Base-by-base conservation (phyloP, 306 rosid genomes). In the Rosa persica region DNA sequence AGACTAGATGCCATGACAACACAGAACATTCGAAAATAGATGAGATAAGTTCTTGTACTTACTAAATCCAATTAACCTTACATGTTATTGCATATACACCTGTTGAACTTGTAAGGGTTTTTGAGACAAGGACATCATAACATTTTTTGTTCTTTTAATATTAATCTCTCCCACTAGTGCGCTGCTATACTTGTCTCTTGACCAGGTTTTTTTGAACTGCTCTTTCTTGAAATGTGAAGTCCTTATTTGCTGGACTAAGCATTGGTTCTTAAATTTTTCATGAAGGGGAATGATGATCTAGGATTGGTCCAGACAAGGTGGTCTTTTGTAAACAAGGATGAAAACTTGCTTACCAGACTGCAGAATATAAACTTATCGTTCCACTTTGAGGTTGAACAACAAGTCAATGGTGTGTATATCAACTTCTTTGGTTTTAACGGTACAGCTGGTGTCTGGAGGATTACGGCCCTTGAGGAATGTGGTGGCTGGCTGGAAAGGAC, bases 401-500 rank as follows among this genome's bases (percentile, higher is more conserved):
- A 95, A 86, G 99, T 95, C 81, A 95, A 95, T 86, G 91, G 98
- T 38, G 73, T 91, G 80, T 93, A 89, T 83, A 75, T 95, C 68
- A 90, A 95, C 87, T 95, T 95, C 80, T 95, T 95, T 88, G 99
- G 99, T 67, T 95, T 95, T 80, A 95, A 95, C 78, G 98, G 99
- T 78, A 93, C 98, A 61, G 98, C 97, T 79, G 98, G 99, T 79
- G 99, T 95, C 34, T 95, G 99, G 99, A 91, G 94, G 84, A 88
- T 95, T 81, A 91, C 88, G 84, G 99, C 99, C 73, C 89, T 95
- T 74, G 97, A 93, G 89, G 99, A 95, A 20, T 91, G 97, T 78
- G 99, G 98, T 73, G 98, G 99, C 78, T 95, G 99, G 99, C 90
- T 95, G 86, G 99, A 95, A 81, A 87, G 98, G 77, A 95, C 98